Conservation (phyloP, 139 green algal genomes). For the Pseudopediastrum boryanum region DNA sequence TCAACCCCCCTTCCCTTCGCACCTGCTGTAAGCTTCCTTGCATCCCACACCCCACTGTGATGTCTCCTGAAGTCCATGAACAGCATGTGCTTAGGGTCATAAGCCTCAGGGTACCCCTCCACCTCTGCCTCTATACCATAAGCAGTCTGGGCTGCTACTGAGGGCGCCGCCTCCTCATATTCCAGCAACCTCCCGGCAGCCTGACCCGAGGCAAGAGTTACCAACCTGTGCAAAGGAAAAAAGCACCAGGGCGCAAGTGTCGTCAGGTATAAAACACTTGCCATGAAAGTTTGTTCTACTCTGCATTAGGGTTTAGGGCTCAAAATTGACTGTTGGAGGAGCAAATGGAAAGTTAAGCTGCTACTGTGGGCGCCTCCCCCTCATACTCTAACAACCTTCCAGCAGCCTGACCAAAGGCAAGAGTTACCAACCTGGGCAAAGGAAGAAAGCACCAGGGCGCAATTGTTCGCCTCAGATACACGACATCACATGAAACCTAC, state of each 20-base stretch:
- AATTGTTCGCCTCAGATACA: too few relatives aligned
- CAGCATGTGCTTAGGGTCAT: conserved; percentile 67
- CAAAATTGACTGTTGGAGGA: too few relatives aligned
- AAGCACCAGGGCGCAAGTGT: too few relatives aligned
- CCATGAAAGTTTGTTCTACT: too few relatives aligned
- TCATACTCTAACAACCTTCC: conserved; percentile 89
- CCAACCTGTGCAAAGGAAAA: conserved; percentile 71
- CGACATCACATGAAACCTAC: too few relatives aligned
- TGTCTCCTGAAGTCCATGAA: conserved; percentile 93
- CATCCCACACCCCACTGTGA: conserved; percentile 76
- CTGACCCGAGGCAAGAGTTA: conserved; percentile 83
- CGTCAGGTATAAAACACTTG: too few relatives aligned
- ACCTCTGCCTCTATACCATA: conserved; percentile 89
- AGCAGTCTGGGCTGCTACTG: conserved; percentile 88
- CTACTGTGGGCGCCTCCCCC: conserved; percentile 71
- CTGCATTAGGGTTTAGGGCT: too few relatives aligned
- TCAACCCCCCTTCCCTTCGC: neutral
- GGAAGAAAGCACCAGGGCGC: too few relatives aligned
- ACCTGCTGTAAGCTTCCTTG: too few relatives aligned
- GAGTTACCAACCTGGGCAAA: conserved; percentile 73
- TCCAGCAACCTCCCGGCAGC: conserved; percentile 84
- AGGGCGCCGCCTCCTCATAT: conserved; percentile 79
- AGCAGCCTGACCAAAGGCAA: conserved; percentile 84
- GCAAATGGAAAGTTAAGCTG: too few relatives aligned
- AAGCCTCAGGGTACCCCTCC: conserved; percentile 66